phyloP scores from a whole-genome alignment of 495 filamentous ascomycete genomes.

The Podospora anserina region DNA sequence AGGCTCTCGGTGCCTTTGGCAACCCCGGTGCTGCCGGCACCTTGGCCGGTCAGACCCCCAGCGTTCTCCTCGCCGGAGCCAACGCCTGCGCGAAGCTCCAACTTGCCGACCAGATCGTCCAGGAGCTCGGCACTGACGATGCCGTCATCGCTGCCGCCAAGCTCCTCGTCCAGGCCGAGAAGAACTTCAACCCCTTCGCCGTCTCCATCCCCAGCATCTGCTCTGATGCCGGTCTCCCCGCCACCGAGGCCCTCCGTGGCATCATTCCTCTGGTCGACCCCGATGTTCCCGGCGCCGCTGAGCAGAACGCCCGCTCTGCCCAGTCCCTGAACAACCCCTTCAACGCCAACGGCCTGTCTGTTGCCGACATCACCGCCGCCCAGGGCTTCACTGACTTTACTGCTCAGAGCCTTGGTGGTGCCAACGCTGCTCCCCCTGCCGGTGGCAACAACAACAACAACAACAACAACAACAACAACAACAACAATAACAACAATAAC shows the following conservation, averaged over 20 bases:
- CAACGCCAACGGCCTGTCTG: conserved; percentile 49
- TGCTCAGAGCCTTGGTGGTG: conserved; percentile 35
- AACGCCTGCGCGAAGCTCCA: conserved; percentile 59
- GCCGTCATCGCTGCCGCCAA: conserved; percentile 55
- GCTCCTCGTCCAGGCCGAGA: conserved; percentile 60
- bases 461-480: conserved; percentile 15
- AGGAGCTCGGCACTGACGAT: conserved; percentile 50
- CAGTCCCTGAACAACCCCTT: conserved; percentile 49
- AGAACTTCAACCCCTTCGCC: conserved; percentile 64
- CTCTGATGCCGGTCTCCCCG: conserved; percentile 53
- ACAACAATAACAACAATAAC: conserved; percentile 7
- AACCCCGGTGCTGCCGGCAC: conserved; percentile 52
- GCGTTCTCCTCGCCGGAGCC: conserved; percentile 54
- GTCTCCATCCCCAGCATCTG: conserved; percentile 55
- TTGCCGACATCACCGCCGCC: conserved; percentile 52
- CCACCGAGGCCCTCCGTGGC: conserved; percentile 54
- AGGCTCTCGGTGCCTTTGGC: conserved; percentile 46
- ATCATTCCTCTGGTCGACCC: conserved; percentile 61
- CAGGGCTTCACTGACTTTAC: conserved; percentile 59
- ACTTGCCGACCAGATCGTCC: conserved; percentile 57
- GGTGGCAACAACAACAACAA: conserved; percentile 20
- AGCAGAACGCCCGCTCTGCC: conserved; percentile 53
- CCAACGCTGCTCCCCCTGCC: conserved; percentile 22
- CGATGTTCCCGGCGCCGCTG: conserved; percentile 48
- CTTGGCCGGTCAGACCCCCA: conserved; percentile 51